Evolutionary conservation across 768 basidiomycete species (phyloP).

Genomic region (Termitomyces heimii): DNA sequence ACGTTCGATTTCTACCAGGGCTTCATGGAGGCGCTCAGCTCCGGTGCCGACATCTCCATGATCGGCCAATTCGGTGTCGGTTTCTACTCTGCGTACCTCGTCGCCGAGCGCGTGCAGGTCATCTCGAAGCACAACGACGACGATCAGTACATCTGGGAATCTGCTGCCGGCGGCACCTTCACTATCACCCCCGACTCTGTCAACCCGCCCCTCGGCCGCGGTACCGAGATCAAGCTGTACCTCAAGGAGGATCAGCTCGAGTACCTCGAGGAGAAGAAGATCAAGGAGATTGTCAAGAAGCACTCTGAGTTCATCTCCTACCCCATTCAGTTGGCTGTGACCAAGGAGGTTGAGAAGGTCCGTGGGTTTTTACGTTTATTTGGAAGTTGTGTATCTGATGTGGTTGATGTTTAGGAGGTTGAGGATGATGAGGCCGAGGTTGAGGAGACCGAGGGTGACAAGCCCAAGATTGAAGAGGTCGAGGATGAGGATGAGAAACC

Average conservation of each 20-base stretch:
- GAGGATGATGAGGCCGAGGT: conserved; percentile 77
- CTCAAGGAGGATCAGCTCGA: conserved; percentile 99
- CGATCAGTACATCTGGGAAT: conserved; percentile 99
- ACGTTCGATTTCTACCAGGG: conserved; percentile 43
- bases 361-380: conserved; percentile 16
- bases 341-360: conserved; percentile 99
- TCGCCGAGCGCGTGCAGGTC: conserved; percentile 97
- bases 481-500: conserved; percentile 80
- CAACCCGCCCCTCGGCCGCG: conserved; percentile 89
- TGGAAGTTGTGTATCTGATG: not conserved
- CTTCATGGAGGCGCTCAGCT: conserved; percentile 98
- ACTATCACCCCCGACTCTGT: conserved; percentile 93
- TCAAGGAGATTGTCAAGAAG: conserved; percentile 99
- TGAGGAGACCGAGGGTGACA: conserved; percentile 69
- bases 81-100: conserved; percentile 99
- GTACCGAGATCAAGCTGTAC: conserved; percentile 86
- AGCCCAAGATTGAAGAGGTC: conserved; percentile 77
- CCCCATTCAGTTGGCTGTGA: conserved; percentile 96
- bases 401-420: conserved; percentile 55
- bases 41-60: conserved; percentile 91
- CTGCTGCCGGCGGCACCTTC: conserved; percentile 98
- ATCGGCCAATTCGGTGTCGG: conserved; percentile 99
- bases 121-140: conserved; percentile 99
- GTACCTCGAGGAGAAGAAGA: conserved; percentile 98
- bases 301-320: conserved; percentile 99